Base-by-base conservation (phyloP, 176 grass and related monocot species). In the Ensete ventricosum region DNA sequence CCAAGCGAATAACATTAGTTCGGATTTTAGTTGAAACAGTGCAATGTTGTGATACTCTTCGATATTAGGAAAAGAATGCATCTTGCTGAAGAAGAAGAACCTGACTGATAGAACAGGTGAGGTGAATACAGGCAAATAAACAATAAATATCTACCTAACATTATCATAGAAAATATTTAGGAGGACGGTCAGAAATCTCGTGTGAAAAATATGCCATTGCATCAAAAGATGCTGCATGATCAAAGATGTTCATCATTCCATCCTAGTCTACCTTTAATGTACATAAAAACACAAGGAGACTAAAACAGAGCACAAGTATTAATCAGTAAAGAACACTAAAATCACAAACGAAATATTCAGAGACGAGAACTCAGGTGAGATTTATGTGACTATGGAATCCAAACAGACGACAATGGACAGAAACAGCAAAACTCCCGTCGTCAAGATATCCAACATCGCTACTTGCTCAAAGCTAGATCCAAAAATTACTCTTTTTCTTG, bases 221-320 rank as follows among this genome's bases (percentile, higher is more conserved):
- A 74, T 74, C 72, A 26, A 74, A 74, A 55, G 71, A 74, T 55
- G 72, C 72, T 74, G 14, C 53, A 55, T 74, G 71, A 25, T 24
- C 9, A 73, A 54, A 26, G 21, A 26, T 73, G 21, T 27, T 74
- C 72, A 74, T 74, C 72, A 74, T 74, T 54, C 52, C 72, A 74
- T 29, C 17, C 53, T 26, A 27, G 53, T 25, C 3, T 10, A n/a
- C 52, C 52, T 27, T 54, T 1, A 73, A 20, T 54, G 50, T 7
- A 73, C 53, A 16, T 51, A 53, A 9, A 1, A 9, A 19, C 50
- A 9, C 12, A n/a, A 50, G 24, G 1, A 54, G 9, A 52, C 9
- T 22, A 51, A n/a, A 51, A 70, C 16, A 9, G 19, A 48, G 4
- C 14, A 49, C 66, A 50, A 9, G 29, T 13, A 11, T 26, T 26